Conservation (phyloP, 2,329 filamentous ascomycete species). For the Fusarium euwallaceae region DNA sequence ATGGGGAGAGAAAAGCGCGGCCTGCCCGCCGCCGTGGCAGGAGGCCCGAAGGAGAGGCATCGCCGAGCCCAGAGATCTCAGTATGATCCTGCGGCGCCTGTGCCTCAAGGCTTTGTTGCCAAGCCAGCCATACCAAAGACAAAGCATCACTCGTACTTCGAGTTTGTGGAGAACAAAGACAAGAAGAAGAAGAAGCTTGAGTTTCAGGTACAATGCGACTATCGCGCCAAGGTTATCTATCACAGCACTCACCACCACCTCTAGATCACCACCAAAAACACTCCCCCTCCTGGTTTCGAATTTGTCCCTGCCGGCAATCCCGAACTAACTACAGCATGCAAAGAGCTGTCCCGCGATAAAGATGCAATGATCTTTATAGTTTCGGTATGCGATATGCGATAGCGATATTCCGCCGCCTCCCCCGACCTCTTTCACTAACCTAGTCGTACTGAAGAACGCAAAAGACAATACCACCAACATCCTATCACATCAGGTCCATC, state of each 20-base stretch:
- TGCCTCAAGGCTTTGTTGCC: constrained; percentile 53
- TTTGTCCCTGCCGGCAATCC: constrained; percentile 75
- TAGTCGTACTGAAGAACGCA: constrained; percentile 45
- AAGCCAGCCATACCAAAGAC: constrained; percentile 58
- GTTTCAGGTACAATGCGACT: constrained; percentile 64
- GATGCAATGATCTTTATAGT: constrained; percentile 77
- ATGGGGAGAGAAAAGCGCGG: constrained; percentile 56
- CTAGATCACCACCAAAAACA: constrained; percentile 65
- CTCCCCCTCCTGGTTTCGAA: constrained; percentile 71
- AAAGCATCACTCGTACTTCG: constrained; percentile 73
- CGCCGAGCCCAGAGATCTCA: constrained; percentile 50
- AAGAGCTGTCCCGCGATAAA: constrained; percentile 72
- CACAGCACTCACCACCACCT: constrained; percentile 48
- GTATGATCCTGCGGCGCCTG: constrained; percentile 51
- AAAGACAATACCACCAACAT: constrained; percentile 50
- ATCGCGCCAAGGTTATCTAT: constrained; percentile 27
- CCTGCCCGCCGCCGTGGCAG: constrained; percentile 47
- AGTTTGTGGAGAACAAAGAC: constrained; percentile 74
- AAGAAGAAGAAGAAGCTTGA: constrained; percentile 75
- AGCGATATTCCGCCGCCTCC: background rate
- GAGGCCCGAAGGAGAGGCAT: constrained; percentile 54
- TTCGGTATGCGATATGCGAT: constrained; percentile 61
- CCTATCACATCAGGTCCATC: constrained; percentile 67
- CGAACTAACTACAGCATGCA: constrained; percentile 70
- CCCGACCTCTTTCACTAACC: constrained; percentile 19